These are phyloP conservation scores for Endothia cerciana DNA, from an alignment of 2,329 filamentous ascomycete genomes.

Conservation along the genomic window DNA sequence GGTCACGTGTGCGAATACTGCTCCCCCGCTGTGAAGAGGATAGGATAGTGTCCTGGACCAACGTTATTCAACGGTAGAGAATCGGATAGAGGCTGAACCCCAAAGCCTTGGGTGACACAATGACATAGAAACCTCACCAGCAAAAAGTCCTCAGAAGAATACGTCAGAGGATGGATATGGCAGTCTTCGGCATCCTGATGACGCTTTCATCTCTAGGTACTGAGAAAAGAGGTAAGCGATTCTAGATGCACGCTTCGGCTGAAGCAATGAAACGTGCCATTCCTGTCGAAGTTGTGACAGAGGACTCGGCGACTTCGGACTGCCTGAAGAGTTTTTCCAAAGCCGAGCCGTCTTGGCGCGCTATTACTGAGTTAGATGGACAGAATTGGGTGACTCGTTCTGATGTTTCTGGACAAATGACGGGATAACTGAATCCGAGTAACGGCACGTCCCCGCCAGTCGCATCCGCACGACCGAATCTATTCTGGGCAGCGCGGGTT, in stretches of 20 bases:
- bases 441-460: neutral
- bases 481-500: conserved; percentile 6
- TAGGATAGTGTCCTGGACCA: neutral
- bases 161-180: neutral
- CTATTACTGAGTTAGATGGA: too few species aligned
- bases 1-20: neutral
- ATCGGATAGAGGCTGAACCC: neutral
- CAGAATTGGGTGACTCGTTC: neutral
- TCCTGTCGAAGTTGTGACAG: neutral
- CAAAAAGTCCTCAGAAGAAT: neutral
- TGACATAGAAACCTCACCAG: neutral
- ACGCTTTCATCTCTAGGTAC: neutral
- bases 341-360: neutral
- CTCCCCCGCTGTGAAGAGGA: neutral
- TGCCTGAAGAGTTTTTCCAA: neutral
- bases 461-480: neutral
- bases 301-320: neutral
- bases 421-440: neutral
- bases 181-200: neutral
- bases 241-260: neutral
- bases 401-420: neutral
- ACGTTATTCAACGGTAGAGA: neutral
- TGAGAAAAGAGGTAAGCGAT: neutral
- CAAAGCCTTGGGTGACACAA: neutral
- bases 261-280: conserved; percentile 1